Evolutionary conservation across 2,329 filamentous ascomycete genomes (phyloP), one percentile per base, ranked within the genome.

Genomic region (Aspergillus pseudoterreus): DNA sequence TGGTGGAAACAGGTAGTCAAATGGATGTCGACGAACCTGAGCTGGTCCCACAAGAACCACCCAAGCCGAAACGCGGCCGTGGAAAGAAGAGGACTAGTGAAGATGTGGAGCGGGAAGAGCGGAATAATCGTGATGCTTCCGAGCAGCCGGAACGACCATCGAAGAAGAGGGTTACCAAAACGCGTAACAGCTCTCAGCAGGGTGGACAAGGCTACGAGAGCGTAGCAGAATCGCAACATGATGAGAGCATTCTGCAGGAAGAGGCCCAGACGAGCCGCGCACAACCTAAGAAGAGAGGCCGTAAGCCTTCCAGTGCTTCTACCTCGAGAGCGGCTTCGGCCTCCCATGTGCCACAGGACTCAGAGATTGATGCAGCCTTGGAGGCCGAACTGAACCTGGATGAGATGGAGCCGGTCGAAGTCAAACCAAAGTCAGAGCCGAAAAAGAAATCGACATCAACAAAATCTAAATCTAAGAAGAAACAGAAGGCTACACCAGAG

Each of bases 1-100:
- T 72, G 1, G 67, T 74, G 2, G 81, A 84, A 45, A 70, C 78
- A 3, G 60, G 56, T 38, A 57, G 47, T 47, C 57, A 67, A 56
- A 60, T 63, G 48, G 69, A 71, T 24, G 36, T 66, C 10, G 66
- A 71, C 15, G 54, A 50, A 22, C 49, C 54, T 2, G 67, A 68
- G 27, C 54, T 55, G 19, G 54, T 58, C 4, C 51, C 62, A 17
- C 57, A 60, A 1, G 69, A 73, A 49, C 57, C 59, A n/a, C 53
- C 63, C 6, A 72, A 71, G 43, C 58, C 68, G 11, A 73, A 73
- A 54, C 67, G 68, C 45, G 63, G 60, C 8, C 63, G 70, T 45
- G 83, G 82, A 27, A 83, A 78, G 64, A 90, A 90, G 67, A 78
- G 86, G 54, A 68, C 73, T 4, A 89, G 84, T 55, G 81, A 83